These are phyloP conservation scores for Boletus smithii DNA, from an alignment of 1,284 basidiomycete species.

Conservation along the genomic window DNA sequence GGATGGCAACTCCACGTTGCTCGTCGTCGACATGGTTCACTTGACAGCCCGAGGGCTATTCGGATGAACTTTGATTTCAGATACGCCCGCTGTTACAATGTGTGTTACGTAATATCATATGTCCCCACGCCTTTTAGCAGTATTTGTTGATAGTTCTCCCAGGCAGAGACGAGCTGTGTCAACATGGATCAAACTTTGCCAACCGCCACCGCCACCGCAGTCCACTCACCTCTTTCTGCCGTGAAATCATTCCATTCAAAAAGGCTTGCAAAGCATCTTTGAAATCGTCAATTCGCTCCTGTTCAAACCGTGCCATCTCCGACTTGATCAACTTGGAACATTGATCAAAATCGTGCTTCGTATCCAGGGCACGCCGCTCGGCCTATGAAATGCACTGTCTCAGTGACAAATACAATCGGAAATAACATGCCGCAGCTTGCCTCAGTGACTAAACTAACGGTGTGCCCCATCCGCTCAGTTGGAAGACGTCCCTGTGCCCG, in stretches of 20 bases:
- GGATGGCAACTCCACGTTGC: constrained; percentile 18
- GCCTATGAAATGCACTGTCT: constrained; percentile 42
- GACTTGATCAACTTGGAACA: constrained; percentile 84
- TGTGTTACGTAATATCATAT: constrained; percentile 16
- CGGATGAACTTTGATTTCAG: not conserved
- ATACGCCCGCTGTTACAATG: not conserved
- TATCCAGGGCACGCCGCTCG: constrained; percentile 77
- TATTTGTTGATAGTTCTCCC: constrained; percentile 72
- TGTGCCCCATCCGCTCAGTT: constrained; percentile 62
- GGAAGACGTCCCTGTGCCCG: constrained; percentile 69
- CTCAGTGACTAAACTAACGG: constrained; percentile 77
- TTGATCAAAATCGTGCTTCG: constrained; percentile 84
- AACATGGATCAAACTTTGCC: not conserved
- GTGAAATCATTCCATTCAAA: constrained; percentile 76
- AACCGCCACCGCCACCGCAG: not conserved
- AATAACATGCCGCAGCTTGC: constrained; percentile 36
- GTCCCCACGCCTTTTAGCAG: too few relatives aligned
- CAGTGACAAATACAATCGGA: not conserved
- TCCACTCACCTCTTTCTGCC: constrained; percentile 75
- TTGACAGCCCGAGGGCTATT: too few relatives aligned
- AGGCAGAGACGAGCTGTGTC: constrained; percentile 58
- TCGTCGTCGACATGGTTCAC: constrained; percentile 5
- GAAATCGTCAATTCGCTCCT: constrained; percentile 89
- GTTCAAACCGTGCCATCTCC: constrained; percentile 92
- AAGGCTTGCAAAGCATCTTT: constrained; percentile 74